Evolutionary conservation across 78 protist species (phyloP).

Genomic region (Dictyostelium brefeldianum): DNA sequence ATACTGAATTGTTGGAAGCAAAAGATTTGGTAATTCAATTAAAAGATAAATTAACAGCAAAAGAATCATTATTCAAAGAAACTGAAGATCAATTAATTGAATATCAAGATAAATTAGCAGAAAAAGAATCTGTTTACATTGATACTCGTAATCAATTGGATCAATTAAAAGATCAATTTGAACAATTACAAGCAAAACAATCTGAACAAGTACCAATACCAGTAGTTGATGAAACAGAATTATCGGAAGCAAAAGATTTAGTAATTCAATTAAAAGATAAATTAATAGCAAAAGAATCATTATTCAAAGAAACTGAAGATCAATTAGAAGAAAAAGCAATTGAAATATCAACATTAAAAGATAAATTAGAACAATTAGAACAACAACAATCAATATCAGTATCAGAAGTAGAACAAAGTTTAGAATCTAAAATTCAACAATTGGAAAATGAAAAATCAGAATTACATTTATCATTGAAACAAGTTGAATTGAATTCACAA

Average conservation of each 20-base stretch:
- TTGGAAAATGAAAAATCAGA: too few species aligned
- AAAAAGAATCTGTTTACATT: neutral
- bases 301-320: neutral
- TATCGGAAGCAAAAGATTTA: neutral
- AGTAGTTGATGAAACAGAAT: neutral
- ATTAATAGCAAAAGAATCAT: neutral
- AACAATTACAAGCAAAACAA: neutral
- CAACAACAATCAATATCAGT: neutral
- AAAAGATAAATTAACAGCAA: neutral
- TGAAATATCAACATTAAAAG: neutral
- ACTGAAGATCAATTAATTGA: neutral
- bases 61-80: slow-evolving; percentile 1
- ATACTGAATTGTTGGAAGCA: neutral
- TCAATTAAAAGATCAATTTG: neutral
- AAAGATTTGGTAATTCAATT: neutral
- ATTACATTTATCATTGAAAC: too few species aligned
- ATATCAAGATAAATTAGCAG: neutral
- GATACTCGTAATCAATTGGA: neutral
- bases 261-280: neutral
- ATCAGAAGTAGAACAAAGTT: neutral
- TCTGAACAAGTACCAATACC: neutral
- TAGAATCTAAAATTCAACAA: too few species aligned
- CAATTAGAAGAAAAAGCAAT: slow-evolving; percentile 7
- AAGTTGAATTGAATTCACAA: neutral
- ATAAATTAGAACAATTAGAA: neutral